Conservation (phyloP, 2,329 filamentous ascomycete species). For the Escovopsis weberi region DNA sequence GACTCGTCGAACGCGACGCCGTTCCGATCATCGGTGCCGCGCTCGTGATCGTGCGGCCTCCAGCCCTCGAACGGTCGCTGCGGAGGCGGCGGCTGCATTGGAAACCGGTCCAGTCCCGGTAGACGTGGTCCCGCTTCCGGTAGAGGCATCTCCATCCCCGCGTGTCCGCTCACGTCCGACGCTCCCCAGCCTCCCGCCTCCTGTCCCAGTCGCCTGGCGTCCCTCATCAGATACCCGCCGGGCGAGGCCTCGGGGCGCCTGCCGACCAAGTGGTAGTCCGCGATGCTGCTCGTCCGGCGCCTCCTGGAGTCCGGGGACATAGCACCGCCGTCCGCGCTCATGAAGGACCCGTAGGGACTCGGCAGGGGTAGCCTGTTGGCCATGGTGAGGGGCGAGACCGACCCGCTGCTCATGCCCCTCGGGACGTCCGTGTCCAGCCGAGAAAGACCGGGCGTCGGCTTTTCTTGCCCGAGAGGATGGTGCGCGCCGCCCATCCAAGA, state of each 20-base stretch:
- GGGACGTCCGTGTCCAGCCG: slow-evolving; percentile 12
- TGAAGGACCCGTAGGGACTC: slow-evolving; percentile 10
- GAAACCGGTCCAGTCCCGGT: slow-evolving; percentile 20
- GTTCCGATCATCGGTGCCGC: slow-evolving; percentile 8
- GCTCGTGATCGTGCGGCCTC: slow-evolving; percentile 12
- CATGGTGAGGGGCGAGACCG: slow-evolving; percentile 5
- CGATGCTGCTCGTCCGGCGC: slow-evolving; percentile 39
- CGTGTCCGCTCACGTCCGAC: slow-evolving; percentile 2
- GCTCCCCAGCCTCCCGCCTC: background rate
- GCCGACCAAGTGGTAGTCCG: slow-evolving; percentile 17
- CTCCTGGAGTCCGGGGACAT: slow-evolving; percentile 43
- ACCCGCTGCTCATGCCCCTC: slow-evolving; percentile 16
- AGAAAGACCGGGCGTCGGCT: slow-evolving; percentile 6
- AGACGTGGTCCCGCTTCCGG: slow-evolving; percentile 17
- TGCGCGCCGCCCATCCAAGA: slow-evolving; percentile 7
- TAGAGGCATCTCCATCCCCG: slow-evolving; percentile 4
- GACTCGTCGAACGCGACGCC: slow-evolving; percentile 40
- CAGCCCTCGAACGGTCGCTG: slow-evolving; percentile 19
- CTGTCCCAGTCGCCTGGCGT: too few species aligned
- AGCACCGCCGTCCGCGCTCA: slow-evolving; percentile 22
- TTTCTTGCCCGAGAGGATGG: slow-evolving; percentile 8
- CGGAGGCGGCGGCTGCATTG: slow-evolving; percentile 42
- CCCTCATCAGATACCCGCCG: too few species aligned
- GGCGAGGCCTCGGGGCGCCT: background rate
- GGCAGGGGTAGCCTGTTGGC: slow-evolving; percentile 11